Base-by-base conservation (phyloP, 2,329 filamentous ascomycete genomes). In the Waltergamsia citrina region DNA sequence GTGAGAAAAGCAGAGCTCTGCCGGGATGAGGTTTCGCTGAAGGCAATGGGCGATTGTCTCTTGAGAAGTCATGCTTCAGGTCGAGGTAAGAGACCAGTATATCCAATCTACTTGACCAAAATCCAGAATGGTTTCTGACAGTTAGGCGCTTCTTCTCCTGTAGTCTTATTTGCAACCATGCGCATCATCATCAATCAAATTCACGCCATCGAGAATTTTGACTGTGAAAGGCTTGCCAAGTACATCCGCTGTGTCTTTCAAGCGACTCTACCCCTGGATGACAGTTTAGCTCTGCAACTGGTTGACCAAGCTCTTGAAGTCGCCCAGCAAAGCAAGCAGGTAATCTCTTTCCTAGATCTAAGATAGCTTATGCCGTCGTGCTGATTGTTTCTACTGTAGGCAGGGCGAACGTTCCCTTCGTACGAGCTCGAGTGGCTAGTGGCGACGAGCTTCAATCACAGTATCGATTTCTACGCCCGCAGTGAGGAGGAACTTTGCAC, bases 221-320 rank as follows among this genome's bases (percentile, higher is more conserved):
- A 81, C 40, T 63, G 65, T 5, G 49, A 53, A 1, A 78, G 75
- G 44, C 62, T 93, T 1, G 73, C 82, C 7, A 81, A 81, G 45
- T 94, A 92, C 62, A 71, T 90, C 29, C 74, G 85, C 2, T 87
- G 83, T 45, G 64, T 92, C 3, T 83, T 90, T 42, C 80, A 83
- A 40, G 63, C 76, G 1, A 70, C 81, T 0, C 56, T 87, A 1
- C 60, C 70, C 2, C 60, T 69, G 5, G 68, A 78, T 30, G 67
- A 75, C 15, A 53, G 54, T 1, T 54, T 77, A 12, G 71, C 74
- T 8, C 60, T 81, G 32, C 63, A 68, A 29, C 63, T 86, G 4
- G 57, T 86, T 7, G 68, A 77, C n/a, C 77, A 86, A 47, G 72
- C 76, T 2, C 63, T 67, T 3, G 52, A 52, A 2, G 63, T 79